Evolutionary conservation across 208 protist species (phyloP).

Genomic region (Porcisia deanei): DNA sequence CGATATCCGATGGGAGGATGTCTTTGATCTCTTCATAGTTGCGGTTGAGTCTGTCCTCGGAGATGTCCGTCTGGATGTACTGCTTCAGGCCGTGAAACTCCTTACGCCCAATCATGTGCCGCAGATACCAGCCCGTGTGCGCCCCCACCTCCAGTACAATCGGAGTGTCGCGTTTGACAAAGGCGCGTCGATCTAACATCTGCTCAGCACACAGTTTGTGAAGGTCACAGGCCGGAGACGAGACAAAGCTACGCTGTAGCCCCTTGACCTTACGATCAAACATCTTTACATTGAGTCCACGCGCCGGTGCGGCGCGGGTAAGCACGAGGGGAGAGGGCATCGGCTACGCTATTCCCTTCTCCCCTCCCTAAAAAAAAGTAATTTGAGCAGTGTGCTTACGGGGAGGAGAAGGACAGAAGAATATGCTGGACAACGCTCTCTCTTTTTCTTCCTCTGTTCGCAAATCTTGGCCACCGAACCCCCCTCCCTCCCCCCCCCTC

Average conservation of each 20-base stretch:
- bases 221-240: constrained; percentile 69
- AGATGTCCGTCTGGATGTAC: constrained; percentile 93
- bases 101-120: constrained; percentile 86
- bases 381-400: too few relatives aligned
- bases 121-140: constrained; percentile 87
- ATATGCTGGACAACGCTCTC: too few relatives aligned
- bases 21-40: constrained; percentile 89
- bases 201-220: constrained; percentile 82
- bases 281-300: constrained; percentile 64
- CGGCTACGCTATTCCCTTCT: background rate
- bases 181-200: constrained; percentile 82
- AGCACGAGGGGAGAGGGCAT: constrained; percentile 81
- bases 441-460: too few relatives aligned
- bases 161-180: constrained; percentile 85
- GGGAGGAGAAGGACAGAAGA: too few relatives aligned
- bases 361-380: too few relatives aligned
- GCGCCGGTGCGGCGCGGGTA: constrained; percentile 64
- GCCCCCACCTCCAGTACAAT: constrained; percentile 85
- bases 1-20: constrained; percentile 72
- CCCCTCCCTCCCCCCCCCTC: too few relatives aligned
- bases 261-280: constrained; percentile 84
- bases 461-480: too few relatives aligned
- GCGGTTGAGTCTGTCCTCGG: constrained; percentile 76
- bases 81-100: constrained; percentile 83
- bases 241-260: constrained; percentile 72